A percentile compares a stretch with the other conserved stretches of the same genome.
These are phyloP conservation scores for Ajuga chamaepitys DNA, from an alignment of 257 asterid species.

Conservation along the genomic window DNA sequence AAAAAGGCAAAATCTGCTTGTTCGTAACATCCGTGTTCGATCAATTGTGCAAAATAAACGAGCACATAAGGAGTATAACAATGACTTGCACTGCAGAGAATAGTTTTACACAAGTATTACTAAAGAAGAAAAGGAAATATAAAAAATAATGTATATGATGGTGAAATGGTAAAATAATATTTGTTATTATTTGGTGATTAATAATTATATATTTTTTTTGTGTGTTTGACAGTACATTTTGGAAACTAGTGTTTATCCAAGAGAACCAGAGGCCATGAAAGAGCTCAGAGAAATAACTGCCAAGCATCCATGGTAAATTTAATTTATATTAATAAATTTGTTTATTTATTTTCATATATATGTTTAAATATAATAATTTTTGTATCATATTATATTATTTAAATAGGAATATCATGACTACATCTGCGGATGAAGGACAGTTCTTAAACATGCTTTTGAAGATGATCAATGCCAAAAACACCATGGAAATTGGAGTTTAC, in stretches of 20 bases:
- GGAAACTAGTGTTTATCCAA: conserved; percentile 85
- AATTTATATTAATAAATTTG: no score
- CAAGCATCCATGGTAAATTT: conserved; percentile 88
- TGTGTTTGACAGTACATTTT: conserved; percentile 49
- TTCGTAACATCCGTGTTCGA: no score
- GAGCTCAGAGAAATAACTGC: conserved; percentile 87
- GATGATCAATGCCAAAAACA: conserved; percentile 79
- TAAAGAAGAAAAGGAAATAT: no score
- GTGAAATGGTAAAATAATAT: no score
- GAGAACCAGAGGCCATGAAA: conserved; percentile 84
- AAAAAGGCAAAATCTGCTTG: no score
- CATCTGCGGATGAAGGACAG: conserved; percentile 90
- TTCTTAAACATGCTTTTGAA: conserved; percentile 77
- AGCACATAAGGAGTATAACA: no score
- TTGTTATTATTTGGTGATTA: no score
- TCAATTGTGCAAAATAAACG: no score
- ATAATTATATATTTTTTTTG: no score
- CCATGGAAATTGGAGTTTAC: conserved; percentile 91
- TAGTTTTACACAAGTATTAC: no score
- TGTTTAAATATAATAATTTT: neutral
- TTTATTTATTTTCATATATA: neutral
- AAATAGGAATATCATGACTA: conserved; percentile 74
- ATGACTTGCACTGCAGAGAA: no score
- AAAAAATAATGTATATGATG: no score
- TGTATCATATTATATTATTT: neutral